Evolutionary conservation across 1,284 basidiomycete species (phyloP).

Genomic region (Microbotryum violaceum): DNA sequence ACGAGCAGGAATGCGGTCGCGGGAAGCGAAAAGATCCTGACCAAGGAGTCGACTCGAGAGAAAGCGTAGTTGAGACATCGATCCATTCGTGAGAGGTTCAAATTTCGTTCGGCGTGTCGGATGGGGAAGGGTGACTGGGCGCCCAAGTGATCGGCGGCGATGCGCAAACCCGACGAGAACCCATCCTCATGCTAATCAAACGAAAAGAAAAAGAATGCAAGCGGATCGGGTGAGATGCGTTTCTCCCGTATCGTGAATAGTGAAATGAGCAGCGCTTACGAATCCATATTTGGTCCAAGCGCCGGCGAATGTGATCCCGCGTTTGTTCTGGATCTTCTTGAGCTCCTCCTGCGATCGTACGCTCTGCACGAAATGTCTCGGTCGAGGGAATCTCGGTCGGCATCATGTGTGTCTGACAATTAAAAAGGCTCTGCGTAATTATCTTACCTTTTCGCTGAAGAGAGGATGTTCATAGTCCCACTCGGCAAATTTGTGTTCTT

Average conservation of each 20-base stretch:
- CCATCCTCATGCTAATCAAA: slow-evolving; percentile 59
- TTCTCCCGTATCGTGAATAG: not conserved
- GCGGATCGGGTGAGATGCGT: not conserved
- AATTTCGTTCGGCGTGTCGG: slow-evolving; percentile 34
- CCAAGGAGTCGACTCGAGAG: not conserved
- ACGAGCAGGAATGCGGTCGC: no score
- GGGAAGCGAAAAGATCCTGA: no score
- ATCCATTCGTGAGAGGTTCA: not conserved
- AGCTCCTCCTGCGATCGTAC: slow-evolving; percentile 55
- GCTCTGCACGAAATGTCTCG: slow-evolving; percentile 30
- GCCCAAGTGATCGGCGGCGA: slow-evolving; percentile 38
- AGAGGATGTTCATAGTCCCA: slow-evolving; percentile 65
- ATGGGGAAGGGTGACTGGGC: slow-evolving; percentile 42
- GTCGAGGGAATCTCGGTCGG: not conserved
- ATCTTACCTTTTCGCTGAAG: slow-evolving; percentile 48
- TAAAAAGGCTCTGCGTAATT: slow-evolving; percentile 5
- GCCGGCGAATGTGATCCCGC: slow-evolving; percentile 63
- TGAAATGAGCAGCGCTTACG: not conserved
- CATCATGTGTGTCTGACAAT: slow-evolving; percentile 25
- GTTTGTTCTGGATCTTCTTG: slow-evolving; percentile 55
- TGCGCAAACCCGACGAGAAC: slow-evolving; percentile 51
- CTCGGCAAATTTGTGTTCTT: slow-evolving; percentile 48
- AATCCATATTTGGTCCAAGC: slow-evolving; percentile 65
- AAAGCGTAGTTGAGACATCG: no score
- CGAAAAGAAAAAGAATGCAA: not conserved